phyloP scores from a whole-genome alignment of 805 yeast species.

The Lipomyces starkeyi region DNA sequence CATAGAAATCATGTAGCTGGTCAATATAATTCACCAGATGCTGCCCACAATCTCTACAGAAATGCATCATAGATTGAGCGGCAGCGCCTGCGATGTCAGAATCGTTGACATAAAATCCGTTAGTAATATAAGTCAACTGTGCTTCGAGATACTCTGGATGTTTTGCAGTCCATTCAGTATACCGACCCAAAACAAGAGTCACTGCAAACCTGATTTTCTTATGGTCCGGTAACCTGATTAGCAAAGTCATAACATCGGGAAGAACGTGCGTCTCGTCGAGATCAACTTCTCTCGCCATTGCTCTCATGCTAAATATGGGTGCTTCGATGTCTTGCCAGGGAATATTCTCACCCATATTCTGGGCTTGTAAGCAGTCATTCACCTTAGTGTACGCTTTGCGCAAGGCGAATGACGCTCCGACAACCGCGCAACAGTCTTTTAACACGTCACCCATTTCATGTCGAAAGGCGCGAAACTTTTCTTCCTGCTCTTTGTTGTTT shows the following conservation, averaged over 20 bases:
- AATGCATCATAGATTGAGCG: constrained; percentile 90
- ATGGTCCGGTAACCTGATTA: constrained; percentile 79
- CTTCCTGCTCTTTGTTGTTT: constrained; percentile 80
- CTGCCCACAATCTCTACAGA: constrained; percentile 81
- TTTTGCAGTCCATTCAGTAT: constrained; percentile 90
- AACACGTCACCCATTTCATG: constrained; percentile 98
- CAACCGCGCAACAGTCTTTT: constrained; percentile 91
- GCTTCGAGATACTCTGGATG: constrained; percentile 83
- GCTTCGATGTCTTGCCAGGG: constrained; percentile 91
- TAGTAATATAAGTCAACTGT: constrained; percentile 82
- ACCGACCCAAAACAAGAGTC: constrained; percentile 91
- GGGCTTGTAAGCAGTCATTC: constrained; percentile 49
- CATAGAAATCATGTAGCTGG: constrained; percentile 77
- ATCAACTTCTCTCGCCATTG: constrained; percentile 92
- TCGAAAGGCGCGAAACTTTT: constrained; percentile 89
- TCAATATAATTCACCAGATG: constrained; percentile 69
- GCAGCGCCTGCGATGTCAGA: constrained; percentile 77
- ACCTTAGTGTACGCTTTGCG: constrained; percentile 71
- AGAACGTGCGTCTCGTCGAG: constrained; percentile 66
- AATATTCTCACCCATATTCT: constrained; percentile 47
- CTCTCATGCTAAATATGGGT: constrained; percentile 83
- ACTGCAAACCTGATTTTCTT: constrained; percentile 90
- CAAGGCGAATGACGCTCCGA: constrained; percentile 76
- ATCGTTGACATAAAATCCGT: constrained; percentile 61
- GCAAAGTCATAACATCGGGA: constrained; percentile 74